These are phyloP conservation scores for Emergomyces africanus DNA, from an alignment of 2,329 filamentous ascomycete genomes.

Conservation along the genomic window DNA sequence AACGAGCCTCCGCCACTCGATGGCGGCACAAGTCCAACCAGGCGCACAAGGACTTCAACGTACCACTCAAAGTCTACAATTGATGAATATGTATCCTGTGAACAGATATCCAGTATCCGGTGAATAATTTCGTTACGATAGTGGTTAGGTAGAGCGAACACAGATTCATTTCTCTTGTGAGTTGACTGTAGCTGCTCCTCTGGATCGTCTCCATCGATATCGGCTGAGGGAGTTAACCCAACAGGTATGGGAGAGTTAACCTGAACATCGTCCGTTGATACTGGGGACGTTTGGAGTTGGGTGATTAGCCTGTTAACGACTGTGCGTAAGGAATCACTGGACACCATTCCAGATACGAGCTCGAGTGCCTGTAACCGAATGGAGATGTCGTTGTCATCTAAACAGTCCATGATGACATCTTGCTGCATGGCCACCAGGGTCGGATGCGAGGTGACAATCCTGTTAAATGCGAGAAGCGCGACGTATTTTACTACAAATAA, in stretches of 20 bases:
- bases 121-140: conserved; percentile 74
- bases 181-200: conserved; percentile 43
- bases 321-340: conserved; percentile 65
- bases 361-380: conserved; percentile 89
- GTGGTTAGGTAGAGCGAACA: conserved; percentile 63
- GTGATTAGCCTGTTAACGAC: conserved; percentile 80
- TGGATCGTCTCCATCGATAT: conserved; percentile 45
- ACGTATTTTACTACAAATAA: conserved; percentile 74
- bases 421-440: conserved; percentile 83
- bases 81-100: conserved; percentile 73
- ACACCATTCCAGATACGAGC: conserved; percentile 88
- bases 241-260: conserved; percentile 22
- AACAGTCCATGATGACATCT: conserved; percentile 91
- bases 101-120: conserved; percentile 79
- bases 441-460: conserved; percentile 80
- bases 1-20: conserved; percentile 14
- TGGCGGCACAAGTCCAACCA: conserved; percentile 51
- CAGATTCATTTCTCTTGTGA: conserved; percentile 37
- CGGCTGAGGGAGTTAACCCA: conserved; percentile 37
- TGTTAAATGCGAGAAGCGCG: conserved; percentile 85
- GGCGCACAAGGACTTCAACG: conserved; percentile 73
- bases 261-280: conserved; percentile 36
- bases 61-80: conserved; percentile 96
- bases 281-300: conserved; percentile 59
- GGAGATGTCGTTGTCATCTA: conserved; percentile 90